Evolutionary conservation across 1,284 basidiomycete species (phyloP).

Genomic region (Irpex sp.): DNA sequence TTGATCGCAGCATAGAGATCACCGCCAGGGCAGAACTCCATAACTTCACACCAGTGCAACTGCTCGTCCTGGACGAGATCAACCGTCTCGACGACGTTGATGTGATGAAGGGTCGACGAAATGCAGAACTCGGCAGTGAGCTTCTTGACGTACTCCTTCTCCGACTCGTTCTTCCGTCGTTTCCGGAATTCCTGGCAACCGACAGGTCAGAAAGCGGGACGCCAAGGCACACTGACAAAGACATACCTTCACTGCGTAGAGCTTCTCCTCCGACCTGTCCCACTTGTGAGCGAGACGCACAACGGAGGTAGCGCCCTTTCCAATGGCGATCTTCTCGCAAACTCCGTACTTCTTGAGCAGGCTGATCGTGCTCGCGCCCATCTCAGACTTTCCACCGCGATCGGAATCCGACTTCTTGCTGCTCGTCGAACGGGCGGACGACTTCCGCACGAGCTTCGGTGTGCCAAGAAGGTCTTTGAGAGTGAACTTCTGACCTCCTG

Average conservation of each 20-base stretch:
- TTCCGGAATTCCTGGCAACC: slow-evolving; percentile 87
- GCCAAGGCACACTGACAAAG: slow-evolving; percentile 4
- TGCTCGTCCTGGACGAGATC: slow-evolving; percentile 97
- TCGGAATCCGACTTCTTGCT: slow-evolving; percentile 71
- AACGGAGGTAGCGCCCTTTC: slow-evolving; percentile 96
- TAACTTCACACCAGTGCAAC: slow-evolving; percentile 98
- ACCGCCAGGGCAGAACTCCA: slow-evolving; percentile 98
- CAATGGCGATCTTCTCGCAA: slow-evolving; percentile 95
- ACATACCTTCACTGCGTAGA: slow-evolving; percentile 96
- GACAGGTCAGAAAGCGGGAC: neutral
- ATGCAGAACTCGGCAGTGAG: slow-evolving; percentile 99
- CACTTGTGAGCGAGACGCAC: slow-evolving; percentile 97
- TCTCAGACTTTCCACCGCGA: slow-evolving; percentile 53
- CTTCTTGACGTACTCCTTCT: slow-evolving; percentile 99
- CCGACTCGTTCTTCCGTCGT: slow-evolving; percentile 95
- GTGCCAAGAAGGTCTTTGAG: slow-evolving; percentile 78
- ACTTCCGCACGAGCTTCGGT: slow-evolving; percentile 70
- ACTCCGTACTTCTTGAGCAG: slow-evolving; percentile 94
- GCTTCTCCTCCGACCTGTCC: slow-evolving; percentile 94
- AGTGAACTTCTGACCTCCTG: slow-evolving; percentile 70
- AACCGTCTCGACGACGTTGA: slow-evolving; percentile 97
- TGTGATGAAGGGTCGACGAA: slow-evolving; percentile 93
- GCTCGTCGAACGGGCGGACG: slow-evolving; percentile 64
- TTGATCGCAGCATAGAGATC: slow-evolving; percentile 98
- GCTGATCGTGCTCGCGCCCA: slow-evolving; percentile 57